These are phyloP conservation scores for Mycocentrospora acerina DNA, from an alignment of 2,329 filamentous ascomycete species.

Conservation along the genomic window DNA sequence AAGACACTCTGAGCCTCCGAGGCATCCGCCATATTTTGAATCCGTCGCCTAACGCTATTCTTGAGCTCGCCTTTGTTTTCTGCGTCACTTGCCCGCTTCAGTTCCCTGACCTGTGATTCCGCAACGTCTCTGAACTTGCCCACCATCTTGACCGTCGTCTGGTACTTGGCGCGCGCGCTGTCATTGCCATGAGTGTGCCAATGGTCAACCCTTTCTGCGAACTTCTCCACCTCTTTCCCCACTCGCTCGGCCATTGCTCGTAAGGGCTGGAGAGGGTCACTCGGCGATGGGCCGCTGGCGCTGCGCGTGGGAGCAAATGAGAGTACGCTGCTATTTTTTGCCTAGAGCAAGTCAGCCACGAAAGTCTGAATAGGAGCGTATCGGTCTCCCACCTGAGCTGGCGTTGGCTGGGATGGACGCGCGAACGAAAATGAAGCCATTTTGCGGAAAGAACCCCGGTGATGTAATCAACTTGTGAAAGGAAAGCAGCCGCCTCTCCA, in stretches of 20 bases:
- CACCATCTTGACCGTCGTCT: constrained; percentile 41
- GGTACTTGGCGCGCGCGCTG: constrained; percentile 55
- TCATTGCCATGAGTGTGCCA: constrained; percentile 51
- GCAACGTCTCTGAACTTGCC: constrained; percentile 53
- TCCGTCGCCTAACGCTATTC: constrained; percentile 34
- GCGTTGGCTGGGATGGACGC: constrained; percentile 29
- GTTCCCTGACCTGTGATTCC: constrained; percentile 49
- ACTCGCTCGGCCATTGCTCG: constrained; percentile 67
- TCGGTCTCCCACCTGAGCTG: constrained; percentile 24
- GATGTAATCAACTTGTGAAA: background rate
- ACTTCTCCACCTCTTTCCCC: constrained; percentile 81
- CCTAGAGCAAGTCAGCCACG: constrained; percentile 4
- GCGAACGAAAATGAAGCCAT: constrained; percentile 32
- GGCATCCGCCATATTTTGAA: constrained; percentile 31
- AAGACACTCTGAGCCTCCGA: constrained; percentile 17
- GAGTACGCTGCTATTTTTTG: constrained; percentile 12
- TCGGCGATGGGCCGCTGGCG: constrained; percentile 14
- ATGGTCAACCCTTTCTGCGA: constrained; percentile 78
- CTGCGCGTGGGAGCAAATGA: constrained; percentile 16
- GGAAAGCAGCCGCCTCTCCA: background rate
- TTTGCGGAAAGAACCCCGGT: background rate
- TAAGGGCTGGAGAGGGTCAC: constrained; percentile 59
- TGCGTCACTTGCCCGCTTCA: constrained; percentile 47
- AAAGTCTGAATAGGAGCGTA: constrained; percentile 5
- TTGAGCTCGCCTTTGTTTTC: constrained; percentile 38